These are phyloP conservation scores for Pythium insidiosum DNA, from an alignment of 352 stramenopile genomes.

Conservation along the genomic window DNA sequence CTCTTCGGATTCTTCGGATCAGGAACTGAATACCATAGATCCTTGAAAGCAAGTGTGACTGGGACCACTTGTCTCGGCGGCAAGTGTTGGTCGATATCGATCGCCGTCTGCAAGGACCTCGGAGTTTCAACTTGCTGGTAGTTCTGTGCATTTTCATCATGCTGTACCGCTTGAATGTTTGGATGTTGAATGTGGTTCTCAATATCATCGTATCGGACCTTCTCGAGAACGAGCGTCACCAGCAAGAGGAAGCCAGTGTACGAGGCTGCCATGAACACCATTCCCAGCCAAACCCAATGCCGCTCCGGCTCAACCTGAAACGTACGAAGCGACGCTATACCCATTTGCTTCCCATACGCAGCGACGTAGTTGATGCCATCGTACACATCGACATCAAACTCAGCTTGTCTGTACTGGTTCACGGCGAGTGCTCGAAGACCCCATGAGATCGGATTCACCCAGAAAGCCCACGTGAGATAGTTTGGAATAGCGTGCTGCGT, in stretches of 20 bases:
- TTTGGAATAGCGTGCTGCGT: slow-evolving; percentile 42
- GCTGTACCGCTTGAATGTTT: slow-evolving; percentile 14
- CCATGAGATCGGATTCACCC: slow-evolving; percentile 66
- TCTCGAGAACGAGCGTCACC: slow-evolving; percentile 21
- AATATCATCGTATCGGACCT: slow-evolving; percentile 20
- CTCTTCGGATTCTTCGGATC: slow-evolving; percentile 9
- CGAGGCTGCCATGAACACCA: slow-evolving; percentile 34
- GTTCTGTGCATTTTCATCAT: slow-evolving; percentile 1
- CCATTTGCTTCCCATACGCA: slow-evolving; percentile 22
- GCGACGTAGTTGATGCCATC: slow-evolving; percentile 44
- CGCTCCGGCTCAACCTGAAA: slow-evolving; percentile 40
- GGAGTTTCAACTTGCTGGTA: too few relatives aligned
- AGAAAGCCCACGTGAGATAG: slow-evolving; percentile 75
- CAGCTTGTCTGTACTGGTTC: slow-evolving; percentile 46
- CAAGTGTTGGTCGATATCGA: too few relatives aligned
- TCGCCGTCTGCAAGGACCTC: slow-evolving; percentile 3
- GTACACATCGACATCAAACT: slow-evolving; percentile 38
- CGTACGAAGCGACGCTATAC: slow-evolving; percentile 36
- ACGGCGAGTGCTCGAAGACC: slow-evolving; percentile 45
- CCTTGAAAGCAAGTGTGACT: slow-evolving; percentile 21
- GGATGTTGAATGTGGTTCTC: slow-evolving; percentile 26
- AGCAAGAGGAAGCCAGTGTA: slow-evolving; percentile 29
- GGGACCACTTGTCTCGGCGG: slow-evolving; percentile 17
- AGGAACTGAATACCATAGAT: slow-evolving; percentile 27
- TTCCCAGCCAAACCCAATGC: slow-evolving; percentile 42